Conservation (phyloP, 305 asterid genomes). For the Ruellia speciosa region DNA sequence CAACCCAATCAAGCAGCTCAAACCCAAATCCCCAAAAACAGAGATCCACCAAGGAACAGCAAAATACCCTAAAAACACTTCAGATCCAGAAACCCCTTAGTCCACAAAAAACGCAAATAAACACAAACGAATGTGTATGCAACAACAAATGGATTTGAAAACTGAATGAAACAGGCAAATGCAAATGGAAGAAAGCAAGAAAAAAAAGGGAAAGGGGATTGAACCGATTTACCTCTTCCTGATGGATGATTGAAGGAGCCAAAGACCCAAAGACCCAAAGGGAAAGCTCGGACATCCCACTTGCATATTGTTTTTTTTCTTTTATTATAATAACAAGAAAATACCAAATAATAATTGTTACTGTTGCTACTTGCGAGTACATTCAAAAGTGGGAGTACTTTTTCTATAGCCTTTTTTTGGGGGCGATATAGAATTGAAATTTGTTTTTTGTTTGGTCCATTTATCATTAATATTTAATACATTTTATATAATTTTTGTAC, state of each 20-base stretch:
- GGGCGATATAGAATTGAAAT: too few relatives aligned
- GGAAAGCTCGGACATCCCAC: constrained; percentile 30
- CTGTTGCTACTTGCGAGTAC: constrained; percentile 11
- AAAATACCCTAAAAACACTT: constrained; percentile 7
- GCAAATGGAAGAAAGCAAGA: constrained; percentile 8
- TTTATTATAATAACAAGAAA: not conserved
- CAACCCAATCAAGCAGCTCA: constrained; percentile 1
- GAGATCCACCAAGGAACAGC: constrained; percentile 26
- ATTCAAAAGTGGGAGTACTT: not conserved
- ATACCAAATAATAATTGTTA: constrained; percentile 8
- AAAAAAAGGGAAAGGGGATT: constrained; percentile 10
- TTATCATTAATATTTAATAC: too few relatives aligned
- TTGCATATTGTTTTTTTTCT: constrained; percentile 28
- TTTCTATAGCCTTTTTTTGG: too few relatives aligned
- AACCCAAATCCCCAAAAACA: constrained; percentile 2
- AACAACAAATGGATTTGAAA: constrained; percentile 18
- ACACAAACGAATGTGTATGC: constrained; percentile 16
- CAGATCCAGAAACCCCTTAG: constrained; percentile 27
- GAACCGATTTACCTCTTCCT: constrained; percentile 23
- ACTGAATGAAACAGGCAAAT: constrained; percentile 15
- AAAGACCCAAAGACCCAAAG: constrained; percentile 35
- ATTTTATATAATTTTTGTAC: too few relatives aligned
- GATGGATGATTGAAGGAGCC: constrained; percentile 28
- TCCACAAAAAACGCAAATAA: constrained; percentile 6
- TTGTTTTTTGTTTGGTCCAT: too few relatives aligned